Evolutionary conservation across 345 rosid species (phyloP).

Genomic region (Brassica incana): DNA sequence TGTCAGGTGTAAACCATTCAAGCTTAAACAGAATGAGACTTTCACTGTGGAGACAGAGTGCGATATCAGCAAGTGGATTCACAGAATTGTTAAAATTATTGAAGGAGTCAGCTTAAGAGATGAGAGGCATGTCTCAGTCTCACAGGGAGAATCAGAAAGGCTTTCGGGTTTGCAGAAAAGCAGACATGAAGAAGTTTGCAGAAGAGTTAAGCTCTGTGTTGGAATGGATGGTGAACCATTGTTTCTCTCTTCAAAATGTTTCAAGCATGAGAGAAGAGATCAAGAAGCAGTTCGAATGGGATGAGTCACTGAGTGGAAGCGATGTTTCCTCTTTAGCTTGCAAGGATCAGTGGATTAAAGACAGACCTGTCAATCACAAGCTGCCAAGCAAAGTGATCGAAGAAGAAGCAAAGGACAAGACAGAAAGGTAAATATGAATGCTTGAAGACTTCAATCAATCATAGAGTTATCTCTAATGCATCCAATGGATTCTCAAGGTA

Average conservation of each 20-base stretch:
- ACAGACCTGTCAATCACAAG: background rate
- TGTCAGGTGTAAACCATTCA: conserved; percentile 38
- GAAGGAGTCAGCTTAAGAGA: conserved; percentile 55
- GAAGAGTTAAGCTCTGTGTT: conserved; percentile 59
- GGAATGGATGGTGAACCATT: conserved; percentile 86
- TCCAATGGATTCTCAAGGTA: background rate
- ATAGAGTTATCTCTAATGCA: conserved; percentile 19
- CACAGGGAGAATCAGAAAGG: conserved; percentile 50
- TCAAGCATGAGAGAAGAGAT: conserved; percentile 79
- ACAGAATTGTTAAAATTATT: conserved; percentile 61
- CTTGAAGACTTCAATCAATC: conserved; percentile 34
- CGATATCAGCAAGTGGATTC: conserved; percentile 55
- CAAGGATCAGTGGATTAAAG: conserved; percentile 6
- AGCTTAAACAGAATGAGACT: conserved; percentile 11
- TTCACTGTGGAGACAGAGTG: conserved; percentile 30
- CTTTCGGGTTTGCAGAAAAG: conserved; percentile 61
- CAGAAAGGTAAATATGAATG: conserved; percentile 33
- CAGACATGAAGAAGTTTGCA: conserved; percentile 56
- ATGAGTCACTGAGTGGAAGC: conserved; percentile 61
- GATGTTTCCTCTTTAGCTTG: conserved; percentile 36
- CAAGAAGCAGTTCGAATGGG: conserved; percentile 66
- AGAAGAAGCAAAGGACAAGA: conserved; percentile 38
- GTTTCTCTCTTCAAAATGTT: conserved; percentile 93
- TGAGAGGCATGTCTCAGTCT: too few relatives aligned
- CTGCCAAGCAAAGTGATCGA: conserved; percentile 33